A percentile compares a stretch with the other conserved stretches of the same genome.
These are phyloP conservation scores for Aspergillus haitiensis DNA, from an alignment of 495 filamentous ascomycete genomes.

Conservation along the genomic window DNA sequence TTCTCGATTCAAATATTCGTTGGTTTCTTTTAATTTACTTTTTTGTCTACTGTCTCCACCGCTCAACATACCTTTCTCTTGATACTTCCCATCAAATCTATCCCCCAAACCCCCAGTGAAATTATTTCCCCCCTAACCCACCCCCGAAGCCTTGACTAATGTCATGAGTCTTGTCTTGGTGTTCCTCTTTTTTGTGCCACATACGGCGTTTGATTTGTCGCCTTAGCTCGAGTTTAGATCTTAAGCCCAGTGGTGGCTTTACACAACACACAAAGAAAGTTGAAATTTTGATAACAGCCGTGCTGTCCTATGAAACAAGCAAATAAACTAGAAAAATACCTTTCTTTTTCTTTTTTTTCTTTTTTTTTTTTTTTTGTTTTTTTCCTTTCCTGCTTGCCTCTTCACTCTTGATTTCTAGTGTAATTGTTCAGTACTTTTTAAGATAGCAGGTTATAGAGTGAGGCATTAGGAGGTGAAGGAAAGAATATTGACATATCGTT, in stretches of 20 bases:
- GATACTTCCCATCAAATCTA: conserved; percentile 9
- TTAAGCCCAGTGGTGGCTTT: conserved; percentile 27
- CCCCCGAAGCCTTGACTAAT: conserved; percentile 22
- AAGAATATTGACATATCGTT: too few species aligned
- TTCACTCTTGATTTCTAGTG: too few species aligned
- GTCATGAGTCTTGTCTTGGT: conserved; percentile 27
- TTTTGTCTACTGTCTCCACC: conserved; percentile 30
- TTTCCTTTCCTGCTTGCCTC: too few species aligned
- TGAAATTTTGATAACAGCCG: conserved; percentile 18
- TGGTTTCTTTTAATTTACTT: conserved; percentile 27
- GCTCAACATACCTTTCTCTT: conserved; percentile 34
- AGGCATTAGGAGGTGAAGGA: too few species aligned
- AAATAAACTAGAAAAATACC: background rate
- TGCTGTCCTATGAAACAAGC: conserved; percentile 1
- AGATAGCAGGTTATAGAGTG: too few species aligned
- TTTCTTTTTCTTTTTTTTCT: background rate
- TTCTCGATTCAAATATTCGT: conserved; percentile 24
- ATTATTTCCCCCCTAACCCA: conserved; percentile 15
- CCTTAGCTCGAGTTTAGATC: conserved; percentile 33
- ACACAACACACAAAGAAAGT: conserved; percentile 25
- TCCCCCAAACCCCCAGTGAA: conserved; percentile 13
- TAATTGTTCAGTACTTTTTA: too few species aligned
- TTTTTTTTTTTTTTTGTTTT: too few species aligned
- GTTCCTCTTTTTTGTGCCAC: conserved; percentile 24
- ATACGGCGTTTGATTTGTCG: conserved; percentile 28